Evolutionary conservation across 768 basidiomycete genomes (phyloP).

Genomic region (Fibroporia radiculosa): DNA sequence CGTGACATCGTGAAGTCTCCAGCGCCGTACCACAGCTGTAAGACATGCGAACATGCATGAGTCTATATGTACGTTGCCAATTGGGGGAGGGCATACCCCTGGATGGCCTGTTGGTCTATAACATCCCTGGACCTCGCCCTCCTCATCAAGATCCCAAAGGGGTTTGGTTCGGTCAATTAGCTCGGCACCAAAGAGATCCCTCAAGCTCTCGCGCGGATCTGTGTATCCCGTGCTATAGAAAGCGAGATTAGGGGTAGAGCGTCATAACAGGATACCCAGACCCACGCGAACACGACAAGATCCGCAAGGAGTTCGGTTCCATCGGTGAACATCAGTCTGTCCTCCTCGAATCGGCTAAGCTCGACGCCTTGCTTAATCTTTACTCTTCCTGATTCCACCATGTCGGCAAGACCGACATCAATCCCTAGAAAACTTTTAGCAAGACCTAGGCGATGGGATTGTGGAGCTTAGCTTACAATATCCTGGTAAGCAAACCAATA

Average conservation of each 20-base stretch:
- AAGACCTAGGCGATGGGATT: neutral
- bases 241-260: neutral
- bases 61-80: neutral
- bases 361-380: constrained; percentile 16
- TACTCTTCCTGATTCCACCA: constrained; percentile 14
- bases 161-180: constrained; percentile 22
- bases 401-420: constrained; percentile 17
- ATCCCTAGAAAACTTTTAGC: constrained; percentile 9
- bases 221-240: constrained; percentile 26
- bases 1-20: constrained; percentile 29
- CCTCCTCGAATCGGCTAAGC: constrained; percentile 5
- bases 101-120: constrained; percentile 36
- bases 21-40: constrained; percentile 33
- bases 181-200: constrained; percentile 28
- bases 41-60: neutral
- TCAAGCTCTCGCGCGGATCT: constrained; percentile 23
- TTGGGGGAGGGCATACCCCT: constrained; percentile 19
- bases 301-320: constrained; percentile 22
- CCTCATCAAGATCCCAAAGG: constrained; percentile 35
- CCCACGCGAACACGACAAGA: constrained; percentile 23
- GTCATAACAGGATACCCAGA: neutral
- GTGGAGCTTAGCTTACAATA: neutral
- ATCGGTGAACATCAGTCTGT: constrained; percentile 22
- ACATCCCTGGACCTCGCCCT: constrained; percentile 30
- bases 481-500: neutral